Evolutionary conservation across 768 basidiomycete genomes (phyloP).

Genomic region (Coprinellus micaceus): DNA sequence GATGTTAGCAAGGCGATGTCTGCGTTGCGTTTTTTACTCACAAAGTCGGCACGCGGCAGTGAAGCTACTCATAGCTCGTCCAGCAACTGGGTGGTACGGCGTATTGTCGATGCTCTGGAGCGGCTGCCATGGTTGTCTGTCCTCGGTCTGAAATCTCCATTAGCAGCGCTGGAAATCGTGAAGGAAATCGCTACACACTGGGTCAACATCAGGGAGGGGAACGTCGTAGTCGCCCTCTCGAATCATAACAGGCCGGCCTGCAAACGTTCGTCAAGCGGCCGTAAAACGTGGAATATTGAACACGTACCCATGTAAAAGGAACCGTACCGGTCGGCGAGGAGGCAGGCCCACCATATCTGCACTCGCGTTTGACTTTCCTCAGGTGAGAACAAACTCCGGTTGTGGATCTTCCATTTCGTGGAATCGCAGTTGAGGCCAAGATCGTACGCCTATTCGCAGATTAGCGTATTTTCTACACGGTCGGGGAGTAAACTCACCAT

Average conservation of each 20-base stretch:
- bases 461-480: slow-evolving; percentile 2
- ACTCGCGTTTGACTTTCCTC: slow-evolving; percentile 69
- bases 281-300: slow-evolving; percentile 1
- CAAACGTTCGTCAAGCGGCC: slow-evolving; percentile 7
- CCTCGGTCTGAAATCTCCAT: slow-evolving; percentile 46
- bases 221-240: slow-evolving; percentile 70
- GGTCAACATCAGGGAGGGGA: slow-evolving; percentile 51
- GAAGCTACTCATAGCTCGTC: slow-evolving; percentile 51
- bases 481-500: slow-evolving; percentile 19
- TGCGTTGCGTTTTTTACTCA: slow-evolving; percentile 24
- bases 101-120: slow-evolving; percentile 35
- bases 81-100: slow-evolving; percentile 45
- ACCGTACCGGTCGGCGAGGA: slow-evolving; percentile 66
- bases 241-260: slow-evolving; percentile 67
- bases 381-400: slow-evolving; percentile 54
- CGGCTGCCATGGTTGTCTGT: slow-evolving; percentile 53
- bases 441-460: slow-evolving; percentile 61
- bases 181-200: slow-evolving; percentile 33
- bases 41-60: slow-evolving; percentile 56
- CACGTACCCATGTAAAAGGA: slow-evolving; percentile 68
- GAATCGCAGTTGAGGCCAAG: slow-evolving; percentile 78
- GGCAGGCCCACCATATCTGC: slow-evolving; percentile 80
- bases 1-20: no score
- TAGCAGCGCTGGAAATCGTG: background rate
- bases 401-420: slow-evolving; percentile 66